Evolutionary conservation across 2,329 filamentous ascomycete species (phyloP).

Genomic region (Sphaerostilbella broomeana): DNA sequence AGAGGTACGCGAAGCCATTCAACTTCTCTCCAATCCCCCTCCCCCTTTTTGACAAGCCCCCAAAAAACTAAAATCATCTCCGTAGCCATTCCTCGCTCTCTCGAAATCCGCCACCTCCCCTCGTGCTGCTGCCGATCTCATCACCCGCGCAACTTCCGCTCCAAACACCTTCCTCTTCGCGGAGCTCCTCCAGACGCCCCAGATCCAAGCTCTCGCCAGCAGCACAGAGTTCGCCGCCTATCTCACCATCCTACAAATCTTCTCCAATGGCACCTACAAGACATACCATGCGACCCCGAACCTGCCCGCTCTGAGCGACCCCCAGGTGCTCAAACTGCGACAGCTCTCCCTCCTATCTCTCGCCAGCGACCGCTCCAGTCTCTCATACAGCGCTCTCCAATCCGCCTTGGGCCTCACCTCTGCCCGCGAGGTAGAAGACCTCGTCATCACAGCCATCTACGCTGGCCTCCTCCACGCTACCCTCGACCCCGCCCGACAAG

Average conservation of each 20-base stretch:
- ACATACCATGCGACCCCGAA: slow-evolving; percentile 51
- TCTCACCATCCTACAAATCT: slow-evolving; percentile 73
- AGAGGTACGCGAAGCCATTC: slow-evolving; percentile 51
- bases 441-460: slow-evolving; percentile 85
- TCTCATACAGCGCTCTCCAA: slow-evolving; percentile 68
- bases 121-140: slow-evolving; percentile 76
- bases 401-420: slow-evolving; percentile 59
- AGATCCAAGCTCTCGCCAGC: slow-evolving; percentile 66
- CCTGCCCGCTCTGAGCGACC: slow-evolving; percentile 65
- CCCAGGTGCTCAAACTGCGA: slow-evolving; percentile 77
- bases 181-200: slow-evolving; percentile 77
- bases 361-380: slow-evolving; percentile 57
- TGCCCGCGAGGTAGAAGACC: slow-evolving; percentile 68
- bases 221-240: slow-evolving; percentile 54
- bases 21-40: no score
- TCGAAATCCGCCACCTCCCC: slow-evolving; percentile 79
- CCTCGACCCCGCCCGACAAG: slow-evolving; percentile 69
- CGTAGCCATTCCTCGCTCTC: slow-evolving; percentile 82
- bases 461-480: slow-evolving; percentile 74
- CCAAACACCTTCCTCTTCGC: slow-evolving; percentile 88
- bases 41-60: no score
- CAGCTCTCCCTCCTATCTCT: slow-evolving; percentile 85
- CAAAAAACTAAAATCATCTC: slow-evolving; percentile 18
- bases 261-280: slow-evolving; percentile 84
- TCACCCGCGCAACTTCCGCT: slow-evolving; percentile 81